Evolutionary conservation across 441 rosid species (phyloP).

Genomic region (Erodium moschatum): DNA sequence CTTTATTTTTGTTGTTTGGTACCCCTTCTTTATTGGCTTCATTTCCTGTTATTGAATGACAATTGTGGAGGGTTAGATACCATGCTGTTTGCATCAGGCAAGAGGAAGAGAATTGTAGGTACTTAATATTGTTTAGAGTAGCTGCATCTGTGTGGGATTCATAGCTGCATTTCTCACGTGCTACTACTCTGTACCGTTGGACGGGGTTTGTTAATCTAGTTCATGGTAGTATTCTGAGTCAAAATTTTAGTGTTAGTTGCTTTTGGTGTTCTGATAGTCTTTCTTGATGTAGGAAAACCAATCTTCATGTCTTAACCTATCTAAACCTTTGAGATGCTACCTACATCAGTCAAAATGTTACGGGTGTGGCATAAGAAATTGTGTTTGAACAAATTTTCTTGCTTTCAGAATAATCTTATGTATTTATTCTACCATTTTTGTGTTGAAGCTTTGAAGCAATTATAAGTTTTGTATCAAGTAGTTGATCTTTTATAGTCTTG

Average conservation of each 20-base stretch:
- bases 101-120: not conserved
- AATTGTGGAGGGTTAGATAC: not conserved
- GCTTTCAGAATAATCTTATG: not conserved
- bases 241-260: not conserved
- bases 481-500: too few relatives aligned
- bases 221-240: not conserved
- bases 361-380: not conserved
- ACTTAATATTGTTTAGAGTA: not conserved
- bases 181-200: not conserved
- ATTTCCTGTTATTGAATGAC: not conserved
- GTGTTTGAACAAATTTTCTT: not conserved
- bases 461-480: not conserved
- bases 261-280: not conserved
- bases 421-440: not conserved
- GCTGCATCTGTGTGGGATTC: not conserved
- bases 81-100: not conserved
- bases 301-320: not conserved
- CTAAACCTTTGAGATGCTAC: not conserved
- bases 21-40: not conserved
- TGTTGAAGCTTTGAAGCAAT: not conserved
- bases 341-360: not conserved
- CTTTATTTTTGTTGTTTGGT: not conserved
- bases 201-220: not conserved
- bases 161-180: not conserved
- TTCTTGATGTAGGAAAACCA: not conserved